Conservation (phyloP, 352 stramenopile genomes). For the Globisporangium apiculatum region DNA sequence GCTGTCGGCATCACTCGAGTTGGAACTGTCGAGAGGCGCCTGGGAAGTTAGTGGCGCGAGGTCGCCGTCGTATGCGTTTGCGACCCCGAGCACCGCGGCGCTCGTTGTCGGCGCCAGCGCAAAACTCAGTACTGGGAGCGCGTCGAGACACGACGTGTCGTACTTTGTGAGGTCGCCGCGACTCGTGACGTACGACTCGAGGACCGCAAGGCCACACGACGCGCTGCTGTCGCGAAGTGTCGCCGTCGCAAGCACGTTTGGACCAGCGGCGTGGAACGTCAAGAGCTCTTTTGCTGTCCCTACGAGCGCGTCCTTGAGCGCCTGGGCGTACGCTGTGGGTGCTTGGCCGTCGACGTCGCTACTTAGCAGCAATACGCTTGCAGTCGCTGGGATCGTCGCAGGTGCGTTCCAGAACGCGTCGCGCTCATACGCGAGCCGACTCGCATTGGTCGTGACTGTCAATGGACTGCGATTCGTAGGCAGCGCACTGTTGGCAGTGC, state of each 20-base stretch:
- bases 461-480: too few relatives aligned
- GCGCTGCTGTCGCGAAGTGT: slow-evolving; percentile 21
- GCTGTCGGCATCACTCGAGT: not conserved
- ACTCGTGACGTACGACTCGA: slow-evolving; percentile 50
- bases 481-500: slow-evolving; percentile 4
- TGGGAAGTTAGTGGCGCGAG: not conserved
- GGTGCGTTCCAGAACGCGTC: slow-evolving; percentile 25
- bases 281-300: slow-evolving; percentile 42
- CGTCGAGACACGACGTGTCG: slow-evolving; percentile 45
- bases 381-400: slow-evolving; percentile 19
- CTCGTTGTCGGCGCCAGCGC: slow-evolving; percentile 24
- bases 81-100: slow-evolving; percentile 32
- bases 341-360: slow-evolving; percentile 38
- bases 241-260: slow-evolving; percentile 35
- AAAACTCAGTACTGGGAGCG: slow-evolving; percentile 27
- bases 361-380: slow-evolving; percentile 50
- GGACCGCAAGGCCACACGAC: slow-evolving; percentile 36
- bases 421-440: slow-evolving; percentile 27
- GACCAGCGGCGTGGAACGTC: slow-evolving; percentile 24
- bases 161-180: slow-evolving; percentile 35
- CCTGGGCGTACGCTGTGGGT: slow-evolving; percentile 32
- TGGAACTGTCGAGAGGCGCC: not conserved
- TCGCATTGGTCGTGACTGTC: slow-evolving; percentile 3
- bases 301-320: slow-evolving; percentile 26
- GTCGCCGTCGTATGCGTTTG: slow-evolving; percentile 41